Evolutionary conservation across 108 stramenopile species (phyloP), one percentile per base, ranked within the genome.

Genomic region (Pseudonitzschia delicatissima): DNA sequence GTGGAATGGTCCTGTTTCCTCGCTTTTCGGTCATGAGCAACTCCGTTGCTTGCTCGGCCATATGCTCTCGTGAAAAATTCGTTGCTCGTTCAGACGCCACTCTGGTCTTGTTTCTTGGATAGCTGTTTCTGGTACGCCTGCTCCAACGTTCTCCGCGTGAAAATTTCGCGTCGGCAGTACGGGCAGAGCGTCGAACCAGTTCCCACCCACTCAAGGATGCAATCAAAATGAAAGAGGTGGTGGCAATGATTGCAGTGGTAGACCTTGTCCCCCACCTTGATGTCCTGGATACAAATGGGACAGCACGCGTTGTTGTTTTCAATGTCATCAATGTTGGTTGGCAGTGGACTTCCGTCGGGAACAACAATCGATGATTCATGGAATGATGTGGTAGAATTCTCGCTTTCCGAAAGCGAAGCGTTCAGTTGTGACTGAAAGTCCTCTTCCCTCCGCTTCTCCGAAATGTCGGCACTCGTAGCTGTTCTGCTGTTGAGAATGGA

Each of bases 271-370:
- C 53, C 53, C 9, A 55, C 53, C 32, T 33, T 23, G 29, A 55
- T 1, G 32, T 55, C 53, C 29, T 55, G 29, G 53, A 55, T 55
- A 27, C 53, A 55, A 33, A 55, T 55, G 17, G 53, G 53, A 55
- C 53, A 55, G 32, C 53, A 55, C 28, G 11, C 7, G 23, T 53
- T 27, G 28, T 15, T 42, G 40, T 42, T 42, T 15, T 15, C 15
- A 15, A 42, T 53, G 52, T 25, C 52, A 26, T 23, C 26, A 9
- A 12, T 53, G 0, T 23, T 28, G 0, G 26, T 11, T 23, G 0
- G 3, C 50, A 23, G 27, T 51, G 50, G 40, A 2, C 20, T 23
- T 7, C 48, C 20, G 8, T 49, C 48, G n/a, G 48, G 48, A 49
- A 49, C 21, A 49, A 17, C 21, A 49, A 0, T 20, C 15, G 48